A percentile compares a stretch with the other conserved stretches of the same genome.
Conservation (phyloP, 257 asterid species). For the Solanum sitiens region DNA sequence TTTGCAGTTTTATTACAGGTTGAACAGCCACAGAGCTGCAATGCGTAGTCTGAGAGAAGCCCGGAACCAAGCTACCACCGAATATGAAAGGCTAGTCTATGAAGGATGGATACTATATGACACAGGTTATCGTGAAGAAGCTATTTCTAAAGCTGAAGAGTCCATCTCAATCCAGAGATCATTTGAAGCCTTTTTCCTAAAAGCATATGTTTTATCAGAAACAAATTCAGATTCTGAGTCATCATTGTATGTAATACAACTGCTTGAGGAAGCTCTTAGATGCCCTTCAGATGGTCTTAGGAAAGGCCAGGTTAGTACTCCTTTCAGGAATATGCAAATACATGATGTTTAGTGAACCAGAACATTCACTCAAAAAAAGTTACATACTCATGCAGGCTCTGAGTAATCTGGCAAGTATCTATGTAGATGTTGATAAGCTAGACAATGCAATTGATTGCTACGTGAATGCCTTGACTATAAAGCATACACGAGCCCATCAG, state of each 20-base stretch:
- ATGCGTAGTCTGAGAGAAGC: constrained; percentile 94
- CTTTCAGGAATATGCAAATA: background rate
- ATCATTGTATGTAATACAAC: constrained; percentile 59
- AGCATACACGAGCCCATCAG: constrained; percentile 95
- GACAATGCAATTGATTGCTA: constrained; percentile 79
- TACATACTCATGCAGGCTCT: constrained; percentile 51
- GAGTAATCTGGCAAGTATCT: constrained; percentile 80
- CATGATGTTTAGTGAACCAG: background rate
- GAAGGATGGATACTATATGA: constrained; percentile 99
- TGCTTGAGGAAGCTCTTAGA: constrained; percentile 95
- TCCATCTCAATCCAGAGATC: constrained; percentile 83
- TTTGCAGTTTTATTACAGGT: constrained; percentile 24
- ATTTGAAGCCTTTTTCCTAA: constrained; percentile 87
- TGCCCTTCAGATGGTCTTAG: constrained; percentile 99
- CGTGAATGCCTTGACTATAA: constrained; percentile 77
- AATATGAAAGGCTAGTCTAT: constrained; percentile 77
- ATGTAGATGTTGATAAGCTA: constrained; percentile 70
- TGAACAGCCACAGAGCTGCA: constrained; percentile 91
- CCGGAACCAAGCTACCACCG: constrained; percentile 68
- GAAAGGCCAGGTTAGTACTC: constrained; percentile 80
- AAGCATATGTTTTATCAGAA: constrained; percentile 84
- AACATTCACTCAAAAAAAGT: background rate
- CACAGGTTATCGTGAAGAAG: constrained; percentile 81
- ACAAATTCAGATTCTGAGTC: constrained; percentile 59
- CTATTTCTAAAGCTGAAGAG: constrained; percentile 80